A percentile compares a stretch with the other conserved stretches of the same genome.
phyloP scores from a whole-genome alignment of 1,139 yeast species.

The Nakaseomyces uthaithaninus region DNA sequence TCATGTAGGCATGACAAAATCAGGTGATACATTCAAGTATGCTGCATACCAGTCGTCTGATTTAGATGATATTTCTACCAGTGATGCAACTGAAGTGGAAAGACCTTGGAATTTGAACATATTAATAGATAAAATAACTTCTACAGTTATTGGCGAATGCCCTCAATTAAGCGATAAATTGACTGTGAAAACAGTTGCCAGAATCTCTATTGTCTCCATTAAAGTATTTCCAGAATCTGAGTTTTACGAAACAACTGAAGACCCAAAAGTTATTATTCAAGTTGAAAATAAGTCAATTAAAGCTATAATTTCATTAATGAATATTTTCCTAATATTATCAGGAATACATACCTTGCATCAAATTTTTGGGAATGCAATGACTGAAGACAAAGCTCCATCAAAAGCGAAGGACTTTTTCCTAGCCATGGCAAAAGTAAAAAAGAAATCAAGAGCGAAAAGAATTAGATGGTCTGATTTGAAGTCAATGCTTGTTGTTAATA shows the following conservation, averaged over 20 bases:
- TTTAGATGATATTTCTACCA: slow-evolving; percentile 29
- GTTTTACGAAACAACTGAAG: slow-evolving; percentile 17
- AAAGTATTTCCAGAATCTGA: slow-evolving; percentile 28
- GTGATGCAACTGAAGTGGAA: slow-evolving; percentile 22
- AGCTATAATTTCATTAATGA: slow-evolving; percentile 41
- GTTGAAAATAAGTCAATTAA: slow-evolving; percentile 32
- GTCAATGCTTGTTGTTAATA: slow-evolving; percentile 20
- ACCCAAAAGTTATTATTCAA: slow-evolving; percentile 32
- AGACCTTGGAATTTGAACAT: slow-evolving; percentile 25
- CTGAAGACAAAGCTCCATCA: slow-evolving; percentile 27
- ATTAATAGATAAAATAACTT: slow-evolving; percentile 21
- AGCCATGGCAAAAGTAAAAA: slow-evolving; percentile 19
- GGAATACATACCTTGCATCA: slow-evolving; percentile 45
- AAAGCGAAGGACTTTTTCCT: slow-evolving; percentile 23
- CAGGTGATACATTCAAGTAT: slow-evolving; percentile 14
- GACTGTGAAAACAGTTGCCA: slow-evolving; percentile 30
- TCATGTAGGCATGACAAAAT: slow-evolving; percentile 17
- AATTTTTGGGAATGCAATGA: slow-evolving; percentile 32
- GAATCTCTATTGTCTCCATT: slow-evolving; percentile 23
- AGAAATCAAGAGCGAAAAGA: slow-evolving; percentile 14
- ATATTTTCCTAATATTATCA: slow-evolving; percentile 48
- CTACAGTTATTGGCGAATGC: slow-evolving; percentile 31
- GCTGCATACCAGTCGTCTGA: slow-evolving; percentile 30
- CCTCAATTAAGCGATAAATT: slow-evolving; percentile 25
- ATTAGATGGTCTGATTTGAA: slow-evolving; percentile 21